Evolutionary conservation across 2,329 filamentous ascomycete genomes (phyloP), one percentile per base, ranked within the genome.

Genomic region (Microdochium trichocladiopsis): DNA sequence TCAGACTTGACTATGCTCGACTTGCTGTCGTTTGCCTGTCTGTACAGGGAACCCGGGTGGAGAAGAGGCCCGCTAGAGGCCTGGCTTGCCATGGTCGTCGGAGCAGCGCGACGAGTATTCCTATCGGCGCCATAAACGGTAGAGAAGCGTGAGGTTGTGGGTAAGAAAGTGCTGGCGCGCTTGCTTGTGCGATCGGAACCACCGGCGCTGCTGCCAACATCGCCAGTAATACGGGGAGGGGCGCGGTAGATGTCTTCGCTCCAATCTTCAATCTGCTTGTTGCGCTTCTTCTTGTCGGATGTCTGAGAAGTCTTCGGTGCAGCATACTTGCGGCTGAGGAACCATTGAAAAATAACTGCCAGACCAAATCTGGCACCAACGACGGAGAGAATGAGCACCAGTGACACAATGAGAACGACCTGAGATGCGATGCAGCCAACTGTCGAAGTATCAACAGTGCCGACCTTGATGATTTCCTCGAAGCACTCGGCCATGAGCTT

Each of bases 381-480:
- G 50, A 99, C 90, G 4, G 90, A 84, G 54, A 99, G 72, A 71
- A 99, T 99, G 69, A 99, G 89, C 51, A 87, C 84, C 57, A 99
- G 76, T 3, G 93, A 95, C 50, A 95, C 86, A 65, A 99, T 99
- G 45, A 99, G 84, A 3, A 99, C 94, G 24, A 99, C 92, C 72
- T 96, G 88, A 58, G 93, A 96, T 2, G 94, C 94, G 67, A 99
- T 99, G 72, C 94, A 99, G 16, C 94, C 94, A 49, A 99, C 88
- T 6, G 90, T 95, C 61, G 95, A 92, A 0, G 94, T 97, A 63
- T 99, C 95, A 55, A 99, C 87, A 12, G 88, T 92, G 53, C 94
- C 94, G 50, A 99, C 94, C 69, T 93, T 95, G 79, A 96, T 90
- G 57, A 95, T 95, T 63, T 99, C 86, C 56, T 91, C 84, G 57